phyloP scores from a whole-genome alignment of 148 eudicot species.

The Camellia sinensis region DNA sequence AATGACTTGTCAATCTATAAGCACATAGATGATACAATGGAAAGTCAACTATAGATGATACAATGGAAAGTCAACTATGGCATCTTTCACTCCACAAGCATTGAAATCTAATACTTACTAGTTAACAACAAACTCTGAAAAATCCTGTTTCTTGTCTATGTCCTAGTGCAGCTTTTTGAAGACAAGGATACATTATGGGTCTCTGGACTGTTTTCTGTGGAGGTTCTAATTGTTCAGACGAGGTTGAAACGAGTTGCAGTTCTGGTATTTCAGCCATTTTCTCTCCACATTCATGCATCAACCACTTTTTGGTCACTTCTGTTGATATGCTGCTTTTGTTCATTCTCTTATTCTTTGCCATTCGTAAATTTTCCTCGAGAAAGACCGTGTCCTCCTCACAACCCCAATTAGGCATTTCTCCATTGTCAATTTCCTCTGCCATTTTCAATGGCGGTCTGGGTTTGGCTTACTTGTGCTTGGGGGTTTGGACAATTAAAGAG shows the following conservation, averaged over 20 bases:
- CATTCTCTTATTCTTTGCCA: slow-evolving; percentile 34
- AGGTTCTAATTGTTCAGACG: slow-evolving; percentile 21
- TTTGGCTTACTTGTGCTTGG: slow-evolving; percentile 40
- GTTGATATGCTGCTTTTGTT: slow-evolving; percentile 50
- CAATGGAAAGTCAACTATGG: no score
- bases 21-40: no score
- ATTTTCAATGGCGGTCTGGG: slow-evolving; percentile 53
- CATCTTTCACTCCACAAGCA: no score
- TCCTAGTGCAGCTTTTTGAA: neutral
- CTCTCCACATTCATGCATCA: slow-evolving; percentile 61
- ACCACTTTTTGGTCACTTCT: slow-evolving; percentile 44
- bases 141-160: neutral
- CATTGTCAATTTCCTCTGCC: slow-evolving; percentile 42
- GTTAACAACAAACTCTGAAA: no score
- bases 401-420: slow-evolving; percentile 21
- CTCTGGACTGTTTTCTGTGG: slow-evolving; percentile 42
- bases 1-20: no score
- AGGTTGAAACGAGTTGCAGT: slow-evolving; percentile 35
- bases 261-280: slow-evolving; percentile 32
- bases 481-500: slow-evolving; percentile 38
- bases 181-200: slow-evolving; percentile 4
- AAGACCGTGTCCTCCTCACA: neutral
- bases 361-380: slow-evolving; percentile 13
- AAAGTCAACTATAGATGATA: no score
- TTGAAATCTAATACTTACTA: no score